Base-by-base conservation (phyloP, 2,329 filamentous ascomycete genomes). In the Clonostachys rhizophaga region DNA sequence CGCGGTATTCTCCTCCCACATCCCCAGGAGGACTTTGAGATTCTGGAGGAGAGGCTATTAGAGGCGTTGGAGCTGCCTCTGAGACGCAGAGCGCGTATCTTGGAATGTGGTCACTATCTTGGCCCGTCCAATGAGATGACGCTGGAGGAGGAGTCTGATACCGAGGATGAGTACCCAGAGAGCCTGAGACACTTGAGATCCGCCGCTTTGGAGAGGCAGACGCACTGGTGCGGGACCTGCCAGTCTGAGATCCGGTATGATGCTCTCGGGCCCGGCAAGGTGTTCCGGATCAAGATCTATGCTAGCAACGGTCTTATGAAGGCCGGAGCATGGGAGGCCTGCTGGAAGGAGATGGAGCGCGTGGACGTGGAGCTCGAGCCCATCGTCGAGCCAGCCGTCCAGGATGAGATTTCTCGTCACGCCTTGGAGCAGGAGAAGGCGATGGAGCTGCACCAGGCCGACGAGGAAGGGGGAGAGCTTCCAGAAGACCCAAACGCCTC, bases 341-440 rank as follows among this genome's bases (percentile, higher is more conserved):
- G 89, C 49, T 99, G 92, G 92, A 87, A 83, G 55, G 92, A 97
- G 66, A 99, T 99, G 94, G 94, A 99, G 68, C 81, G 92, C n/a
- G 89, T 97, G 1, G 94, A 99, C 60, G 89, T 95, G 2, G 92
- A 97, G 65, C 81, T 99, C 45, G 82, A 88, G 57, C 87, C 94
- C 5, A 79, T 85, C 58, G 76, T 91, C 11, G 79, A 83, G 16
- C 64, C 78, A 0, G 66, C 72, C 2, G 60, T 86, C 12, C 75
- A 83, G 46, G 75, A 76, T 16, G 80, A 83, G 53, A 68, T 91
- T 17, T 79, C 83, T 49, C 69, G 68, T n/a, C 65, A 84, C 9
- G 71, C 70, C 36, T 65, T 68, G 8, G 65, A 70, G 35, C 68
- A 72, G 47, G 69, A 78, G 61, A 68, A 61, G 46, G 64, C 58